Conservation (phyloP, 2,329 filamentous ascomycete genomes). For the Drechslerella dactyloides region DNA sequence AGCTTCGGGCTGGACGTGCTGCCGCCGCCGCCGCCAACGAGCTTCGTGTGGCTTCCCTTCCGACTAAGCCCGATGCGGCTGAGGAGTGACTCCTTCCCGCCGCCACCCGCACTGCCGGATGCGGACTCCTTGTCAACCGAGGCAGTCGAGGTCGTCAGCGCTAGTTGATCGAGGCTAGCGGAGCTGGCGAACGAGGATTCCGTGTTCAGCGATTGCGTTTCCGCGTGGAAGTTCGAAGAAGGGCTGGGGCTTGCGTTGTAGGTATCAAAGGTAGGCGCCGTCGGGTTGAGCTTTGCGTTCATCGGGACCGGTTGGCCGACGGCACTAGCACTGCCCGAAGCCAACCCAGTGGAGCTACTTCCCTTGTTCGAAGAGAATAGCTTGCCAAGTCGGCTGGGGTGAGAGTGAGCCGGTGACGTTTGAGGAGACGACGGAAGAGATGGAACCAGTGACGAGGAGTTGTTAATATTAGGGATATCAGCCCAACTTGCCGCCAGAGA, state of each 20-base stretch:
- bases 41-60: conserved; percentile 52
- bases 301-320: conserved; percentile 62
- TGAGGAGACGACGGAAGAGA: conserved; percentile 50
- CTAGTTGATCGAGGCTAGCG: conserved; percentile 40
- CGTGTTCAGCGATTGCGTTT: conserved; percentile 45
- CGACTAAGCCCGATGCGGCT: conserved; percentile 52
- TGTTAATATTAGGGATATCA: conserved; percentile 51
- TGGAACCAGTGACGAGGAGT: conserved; percentile 33
- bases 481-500: conserved; percentile 52
- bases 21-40: conserved; percentile 25
- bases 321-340: conserved; percentile 11
- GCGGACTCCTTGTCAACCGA: conserved; percentile 50
- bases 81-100: conserved; percentile 43
- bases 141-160: conserved; percentile 26
- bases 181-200: conserved; percentile 47
- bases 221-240: conserved; percentile 34
- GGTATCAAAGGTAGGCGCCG: conserved; percentile 76
- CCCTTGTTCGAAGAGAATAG: conserved; percentile 48
- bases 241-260: conserved; percentile 27
- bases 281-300: conserved; percentile 73
- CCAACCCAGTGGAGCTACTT: conserved; percentile 54
- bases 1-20: conserved; percentile 50
- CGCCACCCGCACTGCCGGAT: conserved; percentile 34
- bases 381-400: conserved; percentile 39
- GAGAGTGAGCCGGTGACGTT: conserved; percentile 46